These are phyloP conservation scores for Francoa sonchifolia DNA, from an alignment of 441 rosid genomes.

Conservation along the genomic window DNA sequence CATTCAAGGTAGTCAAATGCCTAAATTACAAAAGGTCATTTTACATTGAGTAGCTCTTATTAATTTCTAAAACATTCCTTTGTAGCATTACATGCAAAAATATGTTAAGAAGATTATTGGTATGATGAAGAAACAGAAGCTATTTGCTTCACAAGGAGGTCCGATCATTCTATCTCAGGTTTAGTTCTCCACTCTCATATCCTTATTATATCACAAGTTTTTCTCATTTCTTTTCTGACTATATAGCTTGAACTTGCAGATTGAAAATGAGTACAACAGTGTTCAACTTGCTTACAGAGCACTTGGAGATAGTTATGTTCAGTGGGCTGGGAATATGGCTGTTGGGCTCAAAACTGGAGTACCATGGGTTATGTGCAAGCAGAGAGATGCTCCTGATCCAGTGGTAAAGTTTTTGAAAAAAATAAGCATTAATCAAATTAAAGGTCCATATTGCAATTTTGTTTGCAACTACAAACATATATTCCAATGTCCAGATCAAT, in stretches of 20 bases:
- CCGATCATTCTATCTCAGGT: constrained; percentile 94
- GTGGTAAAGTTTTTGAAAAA: constrained; percentile 53
- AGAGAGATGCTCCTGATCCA: constrained; percentile 66
- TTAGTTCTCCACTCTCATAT: neutral
- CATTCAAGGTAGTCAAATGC: constrained; percentile 62
- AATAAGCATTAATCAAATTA: too few relatives aligned
- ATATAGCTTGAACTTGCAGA: too few relatives aligned
- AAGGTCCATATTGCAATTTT: too few relatives aligned
- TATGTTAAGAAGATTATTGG: constrained; percentile 62
- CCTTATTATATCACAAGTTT: too few relatives aligned
- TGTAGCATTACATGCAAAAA: constrained; percentile 77
- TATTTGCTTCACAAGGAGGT: constrained; percentile 92
- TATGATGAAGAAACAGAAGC: constrained; percentile 80
- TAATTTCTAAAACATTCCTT: too few relatives aligned
- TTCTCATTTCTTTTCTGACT: too few relatives aligned
- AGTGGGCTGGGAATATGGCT: constrained; percentile 93
- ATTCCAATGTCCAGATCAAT: too few relatives aligned
- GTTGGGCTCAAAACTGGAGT: constrained; percentile 77
- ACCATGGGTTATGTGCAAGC: constrained; percentile 98
- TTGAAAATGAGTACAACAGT: constrained; percentile 82
- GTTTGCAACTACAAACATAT: too few relatives aligned
- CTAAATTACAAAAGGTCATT: too few relatives aligned
- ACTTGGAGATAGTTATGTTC: constrained; percentile 69
- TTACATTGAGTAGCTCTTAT: too few relatives aligned
- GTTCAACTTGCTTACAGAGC: constrained; percentile 61